These are phyloP conservation scores for Colletotrichum euphorbiae DNA, from an alignment of 2,329 filamentous ascomycete genomes.

Conservation along the genomic window DNA sequence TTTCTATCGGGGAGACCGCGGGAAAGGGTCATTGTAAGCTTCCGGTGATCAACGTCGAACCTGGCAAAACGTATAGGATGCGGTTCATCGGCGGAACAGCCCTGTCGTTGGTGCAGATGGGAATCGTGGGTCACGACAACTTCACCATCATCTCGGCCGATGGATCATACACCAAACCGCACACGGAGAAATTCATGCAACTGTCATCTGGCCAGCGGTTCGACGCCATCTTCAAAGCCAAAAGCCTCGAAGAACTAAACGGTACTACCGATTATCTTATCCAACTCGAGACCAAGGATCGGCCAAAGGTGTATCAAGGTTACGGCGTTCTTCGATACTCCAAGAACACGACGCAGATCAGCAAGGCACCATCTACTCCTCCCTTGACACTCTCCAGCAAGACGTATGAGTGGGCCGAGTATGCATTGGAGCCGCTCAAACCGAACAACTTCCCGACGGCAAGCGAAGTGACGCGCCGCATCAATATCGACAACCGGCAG, in stretches of 20 bases:
- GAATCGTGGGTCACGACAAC: constrained; percentile 66
- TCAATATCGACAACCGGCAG: constrained; percentile 54
- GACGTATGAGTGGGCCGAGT: constrained; percentile 57
- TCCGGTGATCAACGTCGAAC: constrained; percentile 67
- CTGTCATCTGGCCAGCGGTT: constrained; percentile 71
- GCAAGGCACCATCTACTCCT: constrained; percentile 33
- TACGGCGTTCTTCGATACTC: constrained; percentile 63
- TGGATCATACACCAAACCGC: constrained; percentile 63
- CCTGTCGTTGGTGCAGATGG: constrained; percentile 65
- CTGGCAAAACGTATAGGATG: constrained; percentile 70
- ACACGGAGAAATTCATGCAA: constrained; percentile 62
- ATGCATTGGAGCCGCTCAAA: constrained; percentile 54
- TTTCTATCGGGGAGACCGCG: constrained; percentile 41
- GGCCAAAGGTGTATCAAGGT: constrained; percentile 56
- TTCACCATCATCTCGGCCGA: constrained; percentile 72
- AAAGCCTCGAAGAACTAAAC: constrained; percentile 57
- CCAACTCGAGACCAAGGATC: constrained; percentile 62
- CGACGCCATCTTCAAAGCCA: constrained; percentile 66
- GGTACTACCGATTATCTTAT: constrained; percentile 55
- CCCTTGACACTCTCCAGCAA: constrained; percentile 49
- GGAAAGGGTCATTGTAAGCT: constrained; percentile 52
- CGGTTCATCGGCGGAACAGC: constrained; percentile 69
- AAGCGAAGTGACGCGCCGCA: constrained; percentile 60
- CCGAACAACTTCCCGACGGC: constrained; percentile 52
- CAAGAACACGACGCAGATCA: constrained; percentile 22